phyloP scores from a whole-genome alignment of 1,284 basidiomycete species.

The Earliella scabrosa region DNA sequence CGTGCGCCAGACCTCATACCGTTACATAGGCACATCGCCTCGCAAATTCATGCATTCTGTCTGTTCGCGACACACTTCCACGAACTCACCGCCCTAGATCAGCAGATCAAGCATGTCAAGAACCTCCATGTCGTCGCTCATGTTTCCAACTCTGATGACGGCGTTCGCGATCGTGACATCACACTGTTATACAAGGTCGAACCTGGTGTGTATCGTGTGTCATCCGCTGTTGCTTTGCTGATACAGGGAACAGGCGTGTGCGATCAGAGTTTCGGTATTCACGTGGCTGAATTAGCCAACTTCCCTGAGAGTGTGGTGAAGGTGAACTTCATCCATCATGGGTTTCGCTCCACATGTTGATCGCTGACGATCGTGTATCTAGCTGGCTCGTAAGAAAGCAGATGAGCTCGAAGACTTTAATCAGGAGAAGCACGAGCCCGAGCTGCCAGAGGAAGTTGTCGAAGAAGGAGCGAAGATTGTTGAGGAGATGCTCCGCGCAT shows the following conservation, averaged over 20 bases:
- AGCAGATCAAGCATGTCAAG: conserved; percentile 86
- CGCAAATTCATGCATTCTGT: conserved; percentile 90
- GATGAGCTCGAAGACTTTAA: conserved; percentile 97
- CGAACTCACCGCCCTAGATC: conserved; percentile 91
- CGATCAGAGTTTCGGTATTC: conserved; percentile 98
- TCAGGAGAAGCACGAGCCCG: conserved; percentile 42
- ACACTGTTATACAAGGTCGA: conserved; percentile 96
- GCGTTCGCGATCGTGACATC: conserved; percentile 80
- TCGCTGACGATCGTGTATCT: neutral
- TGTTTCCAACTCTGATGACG: conserved; percentile 66
- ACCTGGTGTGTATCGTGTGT: conserved; percentile 62
- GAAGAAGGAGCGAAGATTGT: conserved; percentile 84
- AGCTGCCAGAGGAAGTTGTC: conserved; percentile 63
- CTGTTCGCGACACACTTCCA: conserved; percentile 99
- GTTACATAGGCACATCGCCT: conserved; percentile 84
- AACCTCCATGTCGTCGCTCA: conserved; percentile 97
- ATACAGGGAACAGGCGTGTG: conserved; percentile 61
- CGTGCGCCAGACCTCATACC: neutral
- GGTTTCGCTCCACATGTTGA: neutral
- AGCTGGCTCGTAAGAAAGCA: conserved; percentile 95
- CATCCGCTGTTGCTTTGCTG: neutral
- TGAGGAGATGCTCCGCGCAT: conserved; percentile 79
- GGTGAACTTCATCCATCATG: conserved; percentile 42
- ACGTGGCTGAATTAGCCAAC: conserved; percentile 95
- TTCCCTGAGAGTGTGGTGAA: conserved; percentile 95